phyloP scores from a whole-genome alignment of 2,329 filamentous ascomycete species.

The Colletotrichum sp. region DNA sequence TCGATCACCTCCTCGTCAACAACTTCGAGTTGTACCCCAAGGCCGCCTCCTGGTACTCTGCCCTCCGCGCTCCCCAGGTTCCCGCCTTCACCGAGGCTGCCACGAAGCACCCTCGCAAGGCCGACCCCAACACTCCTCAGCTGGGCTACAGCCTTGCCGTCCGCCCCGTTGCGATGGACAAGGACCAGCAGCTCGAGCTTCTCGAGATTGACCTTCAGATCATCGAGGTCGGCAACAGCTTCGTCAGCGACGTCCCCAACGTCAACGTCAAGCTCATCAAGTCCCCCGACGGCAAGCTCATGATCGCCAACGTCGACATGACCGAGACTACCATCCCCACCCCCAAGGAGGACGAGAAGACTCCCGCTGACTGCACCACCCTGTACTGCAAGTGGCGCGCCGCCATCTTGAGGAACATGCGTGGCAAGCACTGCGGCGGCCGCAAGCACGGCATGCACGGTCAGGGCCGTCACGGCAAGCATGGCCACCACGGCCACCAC shows the following conservation, averaged over 20 bases:
- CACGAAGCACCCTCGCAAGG: constrained; percentile 33
- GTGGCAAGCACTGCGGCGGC: constrained; percentile 44
- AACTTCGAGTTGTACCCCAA: constrained; percentile 65
- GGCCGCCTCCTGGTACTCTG: constrained; percentile 48
- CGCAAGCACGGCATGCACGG: constrained; percentile 24
- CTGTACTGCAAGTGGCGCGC: constrained; percentile 61
- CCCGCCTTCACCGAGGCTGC: constrained; percentile 36
- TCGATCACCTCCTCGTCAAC: constrained; percentile 60
- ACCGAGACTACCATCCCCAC: constrained; percentile 28
- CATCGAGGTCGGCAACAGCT: constrained; percentile 61
- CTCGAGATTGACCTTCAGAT: constrained; percentile 62
- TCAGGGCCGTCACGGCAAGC: constrained; percentile 23
- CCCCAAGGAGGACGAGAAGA: constrained; percentile 27
- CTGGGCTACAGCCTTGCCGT: constrained; percentile 57
- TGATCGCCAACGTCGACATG: constrained; percentile 55
- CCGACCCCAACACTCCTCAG: constrained; percentile 33
- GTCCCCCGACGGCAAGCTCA: constrained; percentile 57
- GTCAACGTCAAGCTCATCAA: constrained; percentile 68
- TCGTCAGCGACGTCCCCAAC: constrained; percentile 57
- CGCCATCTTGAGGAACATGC: constrained; percentile 41
- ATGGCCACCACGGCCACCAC: constrained; percentile 28
- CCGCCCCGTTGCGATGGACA: constrained; percentile 48
- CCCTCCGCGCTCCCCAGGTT: constrained; percentile 51
- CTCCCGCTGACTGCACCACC: constrained; percentile 40
- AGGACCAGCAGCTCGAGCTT: constrained; percentile 57